phyloP scores from a whole-genome alignment of 225 moss, liverwort and hornwort genomes.

The Marchantia paleacea region DNA sequence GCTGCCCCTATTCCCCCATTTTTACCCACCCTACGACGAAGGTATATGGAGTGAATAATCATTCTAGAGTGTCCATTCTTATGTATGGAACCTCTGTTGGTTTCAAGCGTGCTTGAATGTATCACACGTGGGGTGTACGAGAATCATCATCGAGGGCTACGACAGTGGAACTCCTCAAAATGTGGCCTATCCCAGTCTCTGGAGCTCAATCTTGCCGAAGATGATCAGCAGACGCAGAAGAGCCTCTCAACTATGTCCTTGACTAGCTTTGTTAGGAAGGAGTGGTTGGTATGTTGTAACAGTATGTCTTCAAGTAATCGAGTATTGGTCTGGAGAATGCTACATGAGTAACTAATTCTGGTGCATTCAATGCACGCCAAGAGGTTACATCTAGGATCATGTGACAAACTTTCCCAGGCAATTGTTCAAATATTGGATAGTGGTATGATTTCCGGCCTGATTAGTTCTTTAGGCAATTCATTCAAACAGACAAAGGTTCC shows the following conservation, averaged over 20 bases:
- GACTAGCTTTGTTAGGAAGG: conserved; percentile 14
- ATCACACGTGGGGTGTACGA: neutral
- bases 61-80: neutral
- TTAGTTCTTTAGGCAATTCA: neutral
- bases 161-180: neutral
- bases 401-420: neutral
- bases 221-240: conserved; percentile 5
- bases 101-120: conserved; percentile 2
- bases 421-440: conserved; percentile 6
- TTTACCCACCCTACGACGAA: conserved; percentile 8
- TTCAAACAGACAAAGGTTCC: conserved; percentile 4
- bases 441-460: neutral
- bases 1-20: neutral
- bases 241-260: conserved; percentile 2
- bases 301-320: conserved; percentile 13
- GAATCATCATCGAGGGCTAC: neutral
- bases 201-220: neutral
- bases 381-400: conserved; percentile 5
- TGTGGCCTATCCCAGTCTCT: neutral
- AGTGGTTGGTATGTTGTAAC: conserved; percentile 21
- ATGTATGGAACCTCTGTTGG: neutral
- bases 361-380: neutral
- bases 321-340: conserved; percentile 9
- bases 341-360: conserved; percentile 9
- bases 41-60: neutral